Evolutionary conservation across 1,284 basidiomycete species (phyloP), one percentile per base, ranked within the genome.

Genomic region (Rhodotorula sp.): DNA sequence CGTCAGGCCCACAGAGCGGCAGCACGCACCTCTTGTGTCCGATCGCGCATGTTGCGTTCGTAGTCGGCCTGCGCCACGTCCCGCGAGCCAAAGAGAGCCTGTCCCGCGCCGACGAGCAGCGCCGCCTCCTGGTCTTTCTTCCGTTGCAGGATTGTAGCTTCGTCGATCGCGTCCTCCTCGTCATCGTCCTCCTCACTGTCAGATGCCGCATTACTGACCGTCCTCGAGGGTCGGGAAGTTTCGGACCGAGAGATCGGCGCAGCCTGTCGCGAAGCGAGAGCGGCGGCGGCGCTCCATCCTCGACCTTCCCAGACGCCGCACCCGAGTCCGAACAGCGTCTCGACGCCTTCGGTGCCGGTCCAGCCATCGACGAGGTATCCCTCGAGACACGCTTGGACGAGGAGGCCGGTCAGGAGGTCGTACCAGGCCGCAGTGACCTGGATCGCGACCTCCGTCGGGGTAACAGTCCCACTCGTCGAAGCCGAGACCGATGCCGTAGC

Each of bases 281-380:
- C 28, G 61, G 52, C 43, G 43, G 61, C 43, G 1, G 62, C 60
- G 50, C 66, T 67, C 75, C 76, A 78, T 0, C 70, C 70, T 26
- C 73, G 23, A 3, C 77, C 77, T 31, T 77, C 76, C 77, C 77
- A 78, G 1, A 73, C 77, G 31, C 88, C 88, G 21, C 90, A 81
- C 0, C 91, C 91, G 45, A 92, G 85, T 2, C 87, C 87, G 56
- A 93, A 82, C 54, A 93, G 79, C 71, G 88, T 86, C 77, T 90
- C 88, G n/a, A 88, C 85, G 5, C 87, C 86, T 59, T 87, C 85
- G 1, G 85, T 82, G 0, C 90, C 89, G 49, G 85, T 85, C 91
- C 91, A 93, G 1, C 88, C 88, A 18, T 87, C 87, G 8, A 87
- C 87, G 58, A 92, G 83, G 78, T 92, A 93, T 0, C 91, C 91